Conservation (phyloP, 345 rosid genomes). For the Populus tremula region DNA sequence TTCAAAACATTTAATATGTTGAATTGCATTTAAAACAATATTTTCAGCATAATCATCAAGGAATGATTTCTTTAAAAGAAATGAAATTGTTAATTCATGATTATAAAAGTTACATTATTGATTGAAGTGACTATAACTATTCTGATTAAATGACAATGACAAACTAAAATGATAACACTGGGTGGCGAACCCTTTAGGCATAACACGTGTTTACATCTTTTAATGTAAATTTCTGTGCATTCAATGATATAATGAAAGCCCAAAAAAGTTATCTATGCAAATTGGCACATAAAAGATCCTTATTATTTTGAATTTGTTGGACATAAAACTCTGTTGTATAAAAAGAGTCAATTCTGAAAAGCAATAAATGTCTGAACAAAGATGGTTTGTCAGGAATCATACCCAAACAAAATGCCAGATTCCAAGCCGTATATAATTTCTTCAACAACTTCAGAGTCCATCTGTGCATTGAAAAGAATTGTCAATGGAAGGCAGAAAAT, state of each 20-base stretch:
- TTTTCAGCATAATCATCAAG: background rate
- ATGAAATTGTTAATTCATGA: background rate
- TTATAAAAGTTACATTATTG: background rate
- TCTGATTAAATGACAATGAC: background rate
- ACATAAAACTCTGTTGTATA: background rate
- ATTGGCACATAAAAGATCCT: background rate
- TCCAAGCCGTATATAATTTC: slow-evolving; percentile 96
- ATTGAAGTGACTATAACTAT: background rate
- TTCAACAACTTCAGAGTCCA: slow-evolving; percentile 93
- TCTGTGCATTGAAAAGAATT: slow-evolving; percentile 41
- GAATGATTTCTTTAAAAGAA: background rate
- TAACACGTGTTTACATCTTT: background rate
- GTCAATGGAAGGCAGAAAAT: background rate
- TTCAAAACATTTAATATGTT: background rate
- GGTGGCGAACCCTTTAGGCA: background rate
- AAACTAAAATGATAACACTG: background rate
- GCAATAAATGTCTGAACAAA: background rate
- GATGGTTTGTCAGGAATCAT: slow-evolving; percentile 11
- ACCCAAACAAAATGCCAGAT: slow-evolving; percentile 97
- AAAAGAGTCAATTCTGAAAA: background rate
- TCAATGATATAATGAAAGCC: background rate
- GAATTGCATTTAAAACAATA: background rate
- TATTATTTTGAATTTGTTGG: background rate
- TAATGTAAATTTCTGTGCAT: background rate
- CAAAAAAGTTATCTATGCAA: background rate